phyloP scores from a whole-genome alignment of 2,329 filamentous ascomycete genomes.

The Alternaria alternata region DNA sequence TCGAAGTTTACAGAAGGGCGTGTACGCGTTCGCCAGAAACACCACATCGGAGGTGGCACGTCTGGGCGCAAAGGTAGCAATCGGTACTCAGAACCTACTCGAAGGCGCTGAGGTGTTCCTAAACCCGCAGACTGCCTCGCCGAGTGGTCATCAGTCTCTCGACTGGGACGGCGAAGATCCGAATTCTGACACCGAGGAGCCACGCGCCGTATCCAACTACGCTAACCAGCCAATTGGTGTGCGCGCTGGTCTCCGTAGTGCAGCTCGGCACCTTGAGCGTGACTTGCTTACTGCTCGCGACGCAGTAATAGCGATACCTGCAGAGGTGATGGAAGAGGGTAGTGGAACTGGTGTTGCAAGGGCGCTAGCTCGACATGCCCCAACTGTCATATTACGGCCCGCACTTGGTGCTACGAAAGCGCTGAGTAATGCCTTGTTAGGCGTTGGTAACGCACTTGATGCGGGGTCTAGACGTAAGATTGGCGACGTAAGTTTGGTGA shows the following conservation, averaged over 20 bases:
- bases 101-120: conserved; percentile 88
- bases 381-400: conserved; percentile 91
- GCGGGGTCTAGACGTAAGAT: conserved; percentile 79
- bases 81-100: conserved; percentile 92
- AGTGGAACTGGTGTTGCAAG: conserved; percentile 81
- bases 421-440: conserved; percentile 86
- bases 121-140: conserved; percentile 45
- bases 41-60: conserved; percentile 95
- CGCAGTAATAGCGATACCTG: conserved; percentile 93
- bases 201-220: conserved; percentile 86
- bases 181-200: conserved; percentile 71
- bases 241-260: conserved; percentile 82
- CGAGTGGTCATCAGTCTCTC: conserved; percentile 30
- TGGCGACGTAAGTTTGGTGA: conserved; percentile 77
- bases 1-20: conserved; percentile 90
- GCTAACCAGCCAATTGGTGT: conserved; percentile 93
- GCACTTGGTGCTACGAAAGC: conserved; percentile 90
- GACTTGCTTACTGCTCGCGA: conserved; percentile 88
- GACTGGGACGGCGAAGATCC: conserved; percentile 65
- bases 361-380: conserved; percentile 80
- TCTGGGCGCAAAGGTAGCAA: conserved; percentile 89
- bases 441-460: conserved; percentile 91
- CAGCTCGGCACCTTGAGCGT: conserved; percentile 81
- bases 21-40: conserved; percentile 86
- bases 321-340: conserved; percentile 85